Evolutionary conservation across 148 eudicot genomes (phyloP).

Genomic region (Cornus kousa): DNA sequence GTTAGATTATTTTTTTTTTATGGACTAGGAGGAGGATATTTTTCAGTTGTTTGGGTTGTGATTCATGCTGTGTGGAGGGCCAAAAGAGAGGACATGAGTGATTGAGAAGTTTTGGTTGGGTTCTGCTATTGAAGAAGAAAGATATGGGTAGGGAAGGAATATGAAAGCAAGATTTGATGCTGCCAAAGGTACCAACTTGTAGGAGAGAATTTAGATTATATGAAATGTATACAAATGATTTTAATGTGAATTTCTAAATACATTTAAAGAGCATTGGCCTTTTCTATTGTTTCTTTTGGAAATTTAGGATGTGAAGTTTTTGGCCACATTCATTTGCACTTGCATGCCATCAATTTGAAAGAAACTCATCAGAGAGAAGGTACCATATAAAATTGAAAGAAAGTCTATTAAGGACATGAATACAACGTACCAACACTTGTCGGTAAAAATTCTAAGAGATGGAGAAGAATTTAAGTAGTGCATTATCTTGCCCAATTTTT

Average conservation of each 20-base stretch:
- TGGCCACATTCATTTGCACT: neutral
- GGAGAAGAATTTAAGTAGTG: too few relatives aligned
- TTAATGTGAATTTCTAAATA: neutral
- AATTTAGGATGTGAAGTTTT: neutral
- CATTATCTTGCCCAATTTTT: too few relatives aligned
- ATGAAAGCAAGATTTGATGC: neutral
- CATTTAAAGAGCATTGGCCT: neutral
- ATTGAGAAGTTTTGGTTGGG: neutral
- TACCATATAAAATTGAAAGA: too few relatives aligned
- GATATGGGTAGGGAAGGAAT: neutral
- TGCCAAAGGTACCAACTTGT: neutral
- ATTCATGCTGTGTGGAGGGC: neutral
- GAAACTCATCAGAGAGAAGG: too few relatives aligned
- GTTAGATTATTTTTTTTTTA: too few relatives aligned
- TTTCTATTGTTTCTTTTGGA: neutral
- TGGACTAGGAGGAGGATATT: neutral
- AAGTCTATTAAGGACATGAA: too few relatives aligned
- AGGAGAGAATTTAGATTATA: neutral
- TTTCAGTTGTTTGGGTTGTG: neutral
- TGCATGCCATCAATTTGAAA: neutral
- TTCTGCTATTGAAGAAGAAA: conserved; percentile 2
- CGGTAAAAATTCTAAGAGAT: too few relatives aligned
- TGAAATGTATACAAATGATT: neutral
- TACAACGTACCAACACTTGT: too few relatives aligned
- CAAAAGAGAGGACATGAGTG: conserved; percentile 6